Percentiles rank a stretch among this genome's conserved stretches.
phyloP scores from a whole-genome alignment of 176 grass and related monocot genomes.

The Zoysia japonica region DNA sequence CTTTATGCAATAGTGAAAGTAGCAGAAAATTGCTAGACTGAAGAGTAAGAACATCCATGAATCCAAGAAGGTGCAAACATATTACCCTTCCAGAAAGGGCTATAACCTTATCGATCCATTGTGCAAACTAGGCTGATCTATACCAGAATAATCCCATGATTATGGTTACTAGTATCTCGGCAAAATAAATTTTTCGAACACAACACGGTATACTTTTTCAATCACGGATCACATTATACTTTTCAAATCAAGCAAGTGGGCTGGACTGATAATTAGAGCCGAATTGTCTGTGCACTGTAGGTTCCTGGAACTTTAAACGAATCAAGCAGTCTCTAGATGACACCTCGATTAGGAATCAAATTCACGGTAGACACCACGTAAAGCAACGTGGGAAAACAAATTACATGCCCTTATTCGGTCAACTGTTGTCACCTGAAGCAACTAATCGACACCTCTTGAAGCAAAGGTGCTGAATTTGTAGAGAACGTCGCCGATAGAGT shows the following conservation, averaged over 20 bases:
- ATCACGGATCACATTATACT: background rate
- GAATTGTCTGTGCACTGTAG: background rate
- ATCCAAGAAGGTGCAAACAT: background rate
- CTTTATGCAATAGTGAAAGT: background rate
- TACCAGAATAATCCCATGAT: background rate
- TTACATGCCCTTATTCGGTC: background rate
- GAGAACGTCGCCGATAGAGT: background rate
- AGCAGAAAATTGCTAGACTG: background rate
- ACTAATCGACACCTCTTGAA: conserved; percentile 4
- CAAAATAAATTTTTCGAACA: background rate
- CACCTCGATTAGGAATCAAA: background rate
- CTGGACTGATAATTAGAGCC: background rate
- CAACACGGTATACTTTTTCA: background rate
- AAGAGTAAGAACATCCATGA: conserved; percentile 4
- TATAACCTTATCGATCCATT: background rate
- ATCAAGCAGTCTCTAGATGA: background rate
- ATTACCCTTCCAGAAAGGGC: background rate
- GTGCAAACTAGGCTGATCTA: background rate
- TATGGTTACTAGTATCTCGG: background rate
- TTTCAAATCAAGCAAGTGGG: background rate
- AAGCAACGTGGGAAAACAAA: background rate
- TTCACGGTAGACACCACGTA: background rate
- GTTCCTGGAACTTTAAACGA: background rate
- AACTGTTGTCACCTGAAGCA: background rate
- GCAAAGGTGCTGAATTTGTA: background rate